phyloP scores from a whole-genome alignment of 352 stramenopile genomes.

The Bremia lactucae region DNA sequence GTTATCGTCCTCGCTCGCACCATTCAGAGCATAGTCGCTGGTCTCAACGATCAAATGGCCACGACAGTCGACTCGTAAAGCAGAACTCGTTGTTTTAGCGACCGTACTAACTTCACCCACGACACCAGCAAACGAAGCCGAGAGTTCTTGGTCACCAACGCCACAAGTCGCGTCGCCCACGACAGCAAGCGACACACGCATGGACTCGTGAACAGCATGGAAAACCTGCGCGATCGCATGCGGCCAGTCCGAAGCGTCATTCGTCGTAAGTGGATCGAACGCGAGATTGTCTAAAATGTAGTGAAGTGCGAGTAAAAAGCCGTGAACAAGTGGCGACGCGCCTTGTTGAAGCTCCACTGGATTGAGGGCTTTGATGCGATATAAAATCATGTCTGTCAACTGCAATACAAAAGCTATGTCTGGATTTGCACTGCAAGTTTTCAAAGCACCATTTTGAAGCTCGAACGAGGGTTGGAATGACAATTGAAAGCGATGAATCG shows the following conservation, averaged over 20 bases:
- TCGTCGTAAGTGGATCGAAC: slow-evolving; percentile 24
- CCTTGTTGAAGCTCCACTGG: slow-evolving; percentile 22
- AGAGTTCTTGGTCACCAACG: slow-evolving; percentile 48
- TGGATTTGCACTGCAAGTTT: slow-evolving; percentile 6
- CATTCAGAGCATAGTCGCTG: slow-evolving; percentile 15
- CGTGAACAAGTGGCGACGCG: slow-evolving; percentile 65
- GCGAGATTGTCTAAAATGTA: slow-evolving; percentile 62
- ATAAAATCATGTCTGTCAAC: slow-evolving; percentile 38
- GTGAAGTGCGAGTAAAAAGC: slow-evolving; percentile 58
- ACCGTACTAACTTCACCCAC: slow-evolving; percentile 58
- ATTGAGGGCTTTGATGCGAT: slow-evolving; percentile 25
- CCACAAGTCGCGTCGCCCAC: slow-evolving; percentile 68
- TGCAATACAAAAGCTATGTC: slow-evolving; percentile 47
- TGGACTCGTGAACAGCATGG: slow-evolving; percentile 37
- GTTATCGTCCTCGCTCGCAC: slow-evolving; percentile 37
- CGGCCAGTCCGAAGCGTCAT: slow-evolving; percentile 29
- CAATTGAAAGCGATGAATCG: slow-evolving; percentile 33
- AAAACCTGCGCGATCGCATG: slow-evolving; percentile 41
- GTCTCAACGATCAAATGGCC: slow-evolving; percentile 67
- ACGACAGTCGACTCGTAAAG: slow-evolving; percentile 64
- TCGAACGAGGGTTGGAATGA: slow-evolving; percentile 14
- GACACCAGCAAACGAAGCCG: slow-evolving; percentile 48
- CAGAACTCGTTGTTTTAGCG: slow-evolving; percentile 35
- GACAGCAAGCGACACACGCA: slow-evolving; percentile 53
- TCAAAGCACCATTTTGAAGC: neutral